Evolutionary conservation across 371 early-diverging fungal species (phyloP).

Genomic region (Neoconidiobolus thromboides): DNA sequence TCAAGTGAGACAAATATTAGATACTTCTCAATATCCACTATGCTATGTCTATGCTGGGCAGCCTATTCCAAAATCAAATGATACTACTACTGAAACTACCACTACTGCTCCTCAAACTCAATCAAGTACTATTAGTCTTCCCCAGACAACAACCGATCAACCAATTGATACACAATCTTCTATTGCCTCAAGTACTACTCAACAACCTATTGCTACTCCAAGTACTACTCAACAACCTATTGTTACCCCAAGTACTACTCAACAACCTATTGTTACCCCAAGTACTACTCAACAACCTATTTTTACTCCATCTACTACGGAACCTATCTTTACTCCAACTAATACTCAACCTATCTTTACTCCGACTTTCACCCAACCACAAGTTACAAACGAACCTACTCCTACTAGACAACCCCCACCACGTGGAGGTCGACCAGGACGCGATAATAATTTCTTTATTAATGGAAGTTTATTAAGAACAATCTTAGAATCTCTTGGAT

Average conservation of each 20-base stretch:
- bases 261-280: neutral
- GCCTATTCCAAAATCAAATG: neutral
- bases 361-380: neutral
- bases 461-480: neutral
- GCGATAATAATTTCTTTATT: neutral
- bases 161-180: neutral
- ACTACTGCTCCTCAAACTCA: neutral
- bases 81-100: neutral
- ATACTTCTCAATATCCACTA: neutral
- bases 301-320: neutral
- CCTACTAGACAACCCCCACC: neutral
- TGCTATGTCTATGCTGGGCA: constrained; percentile 2
- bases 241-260: neutral
- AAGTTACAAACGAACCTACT: neutral
- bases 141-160: too few relatives aligned
- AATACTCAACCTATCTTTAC: neutral
- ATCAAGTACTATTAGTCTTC: neutral
- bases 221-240: neutral
- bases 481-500: neutral
- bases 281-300: neutral
- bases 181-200: neutral
- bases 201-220: neutral
- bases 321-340: neutral
- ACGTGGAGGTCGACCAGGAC: neutral
- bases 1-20: neutral